A percentile compares a stretch with the other conserved stretches of the same genome.
Evolutionary conservation across 2,329 filamentous ascomycete genomes (phyloP).

Genomic region (Scopulariopsis brevicaulis): DNA sequence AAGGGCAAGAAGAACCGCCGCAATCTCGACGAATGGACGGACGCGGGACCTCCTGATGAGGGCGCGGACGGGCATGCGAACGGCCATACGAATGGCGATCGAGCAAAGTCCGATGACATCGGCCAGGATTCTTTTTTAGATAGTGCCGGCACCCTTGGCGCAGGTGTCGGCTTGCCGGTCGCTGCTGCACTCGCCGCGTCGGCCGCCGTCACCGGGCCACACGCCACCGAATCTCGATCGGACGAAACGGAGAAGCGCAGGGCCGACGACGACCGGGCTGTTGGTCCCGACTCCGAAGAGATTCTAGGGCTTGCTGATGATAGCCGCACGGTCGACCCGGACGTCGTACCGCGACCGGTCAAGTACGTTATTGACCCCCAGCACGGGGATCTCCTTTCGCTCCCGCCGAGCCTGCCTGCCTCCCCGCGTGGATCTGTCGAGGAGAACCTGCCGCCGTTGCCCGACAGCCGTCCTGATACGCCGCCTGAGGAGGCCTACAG

Average conservation of each 20-base stretch:
- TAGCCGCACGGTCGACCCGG: conserved; percentile 34
- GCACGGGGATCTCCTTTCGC: conserved; percentile 51
- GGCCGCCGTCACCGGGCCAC: conserved; percentile 26
- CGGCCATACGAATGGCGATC: conserved; percentile 19
- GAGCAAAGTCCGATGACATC: conserved; percentile 18
- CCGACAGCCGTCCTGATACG: conserved; percentile 48
- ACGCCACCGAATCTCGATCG: conserved; percentile 31
- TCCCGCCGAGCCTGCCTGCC: conserved; percentile 48
- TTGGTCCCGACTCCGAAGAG: conserved; percentile 7
- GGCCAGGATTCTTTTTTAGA: conserved; percentile 55
- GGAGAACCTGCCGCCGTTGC: conserved; percentile 38
- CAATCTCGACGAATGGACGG: conserved; percentile 1
- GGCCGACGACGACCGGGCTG: conserved; percentile 11
- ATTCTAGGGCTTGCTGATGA: conserved; percentile 11
- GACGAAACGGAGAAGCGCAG: conserved; percentile 23
- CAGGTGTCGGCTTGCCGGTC: conserved; percentile 50
- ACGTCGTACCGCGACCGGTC: conserved; percentile 45
- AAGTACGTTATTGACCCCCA: conserved; percentile 56
- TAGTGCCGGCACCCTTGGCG: conserved; percentile 60
- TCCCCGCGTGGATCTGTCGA: conserved; percentile 26
- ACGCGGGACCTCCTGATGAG: conserved; percentile 1
- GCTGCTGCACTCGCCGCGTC: conserved; percentile 23
- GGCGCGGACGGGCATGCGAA: conserved; percentile 18
- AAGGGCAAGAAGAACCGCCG: conserved; percentile 17
- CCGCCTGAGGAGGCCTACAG: conserved; percentile 14